Evolutionary conservation across 225 moss, liverwort and hornwort species (phyloP).

Genomic region (Sphagnum tenellum): DNA sequence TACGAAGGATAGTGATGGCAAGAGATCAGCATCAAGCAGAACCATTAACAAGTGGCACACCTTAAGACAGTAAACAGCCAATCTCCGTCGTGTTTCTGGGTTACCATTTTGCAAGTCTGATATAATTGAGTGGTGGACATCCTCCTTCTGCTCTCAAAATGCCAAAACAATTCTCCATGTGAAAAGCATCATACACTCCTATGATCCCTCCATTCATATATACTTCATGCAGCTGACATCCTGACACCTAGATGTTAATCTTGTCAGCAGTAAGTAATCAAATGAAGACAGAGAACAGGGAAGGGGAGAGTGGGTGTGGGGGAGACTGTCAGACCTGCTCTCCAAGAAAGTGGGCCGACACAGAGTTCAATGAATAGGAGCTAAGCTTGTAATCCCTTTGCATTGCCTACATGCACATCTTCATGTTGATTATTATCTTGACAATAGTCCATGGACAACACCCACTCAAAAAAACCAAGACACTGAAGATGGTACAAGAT

Average conservation of each 20-base stretch:
- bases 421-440: too few relatives aligned
- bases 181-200: too few relatives aligned
- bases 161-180: neutral
- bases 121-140: slow-evolving; percentile 97
- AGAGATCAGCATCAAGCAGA: neutral
- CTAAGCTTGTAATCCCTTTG: slow-evolving; percentile 97
- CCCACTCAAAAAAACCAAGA: too few relatives aligned
- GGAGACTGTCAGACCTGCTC: slow-evolving; percentile 52
- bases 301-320: neutral
- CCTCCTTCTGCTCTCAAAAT: slow-evolving; percentile 78
- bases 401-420: slow-evolving; percentile 52
- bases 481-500: too few relatives aligned
- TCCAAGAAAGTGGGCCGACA: slow-evolving; percentile 93
- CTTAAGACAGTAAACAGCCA: slow-evolving; percentile 97
- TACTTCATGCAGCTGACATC: too few relatives aligned
- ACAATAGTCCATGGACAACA: too few relatives aligned
- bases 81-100: slow-evolving; percentile 81
- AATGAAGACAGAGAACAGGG: neutral
- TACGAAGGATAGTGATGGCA: neutral
- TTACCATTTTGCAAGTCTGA: slow-evolving; percentile 91
- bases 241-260: too few relatives aligned
- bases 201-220: too few relatives aligned
- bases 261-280: neutral
- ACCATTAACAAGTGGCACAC: slow-evolving; percentile 12
- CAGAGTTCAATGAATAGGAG: slow-evolving; percentile 93